A percentile compares a stretch with the other conserved stretches of the same genome.
Conservation (phyloP, 73 alveolate species). For the Blepharisma japonicum region DNA sequence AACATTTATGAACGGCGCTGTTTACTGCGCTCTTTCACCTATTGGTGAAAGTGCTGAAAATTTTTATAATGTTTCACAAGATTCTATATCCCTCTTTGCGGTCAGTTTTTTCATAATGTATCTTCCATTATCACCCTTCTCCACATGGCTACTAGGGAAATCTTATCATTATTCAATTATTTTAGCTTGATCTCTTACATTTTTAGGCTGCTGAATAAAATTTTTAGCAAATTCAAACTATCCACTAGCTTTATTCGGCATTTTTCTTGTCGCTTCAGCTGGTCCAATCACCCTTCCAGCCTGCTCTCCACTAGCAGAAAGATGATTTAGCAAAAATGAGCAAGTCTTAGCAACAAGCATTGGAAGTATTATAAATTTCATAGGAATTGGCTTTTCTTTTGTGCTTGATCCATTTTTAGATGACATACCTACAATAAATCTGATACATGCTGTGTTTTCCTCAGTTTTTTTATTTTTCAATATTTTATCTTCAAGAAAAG, state of each 20-base stretch:
- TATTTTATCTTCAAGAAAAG: background rate
- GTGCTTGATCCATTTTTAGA: background rate
- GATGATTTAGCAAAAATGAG: background rate
- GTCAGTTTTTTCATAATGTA: background rate
- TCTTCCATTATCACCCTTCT: conserved; percentile 9
- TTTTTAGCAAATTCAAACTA: background rate
- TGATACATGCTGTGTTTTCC: background rate
- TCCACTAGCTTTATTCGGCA: background rate
- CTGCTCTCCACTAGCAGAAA: background rate
- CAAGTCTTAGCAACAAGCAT: background rate
- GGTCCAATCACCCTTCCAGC: background rate
- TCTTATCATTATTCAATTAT: background rate
- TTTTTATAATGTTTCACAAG: too few relatives aligned
- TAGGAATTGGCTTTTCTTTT: conserved; percentile 3
- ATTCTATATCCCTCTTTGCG: too few relatives aligned
- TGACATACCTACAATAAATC: background rate
- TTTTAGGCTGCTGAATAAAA: conserved; percentile 16
- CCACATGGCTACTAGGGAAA: background rate
- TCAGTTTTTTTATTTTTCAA: background rate
- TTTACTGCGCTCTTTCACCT: too few relatives aligned
- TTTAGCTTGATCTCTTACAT: background rate
- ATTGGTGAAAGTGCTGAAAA: too few relatives aligned
- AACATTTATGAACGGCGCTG: too few relatives aligned
- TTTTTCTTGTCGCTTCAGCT: background rate
- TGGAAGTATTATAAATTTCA: background rate